These are phyloP conservation scores for Grigorovia humatica DNA, from an alignment of 805 yeast genomes.

Conservation along the genomic window DNA sequence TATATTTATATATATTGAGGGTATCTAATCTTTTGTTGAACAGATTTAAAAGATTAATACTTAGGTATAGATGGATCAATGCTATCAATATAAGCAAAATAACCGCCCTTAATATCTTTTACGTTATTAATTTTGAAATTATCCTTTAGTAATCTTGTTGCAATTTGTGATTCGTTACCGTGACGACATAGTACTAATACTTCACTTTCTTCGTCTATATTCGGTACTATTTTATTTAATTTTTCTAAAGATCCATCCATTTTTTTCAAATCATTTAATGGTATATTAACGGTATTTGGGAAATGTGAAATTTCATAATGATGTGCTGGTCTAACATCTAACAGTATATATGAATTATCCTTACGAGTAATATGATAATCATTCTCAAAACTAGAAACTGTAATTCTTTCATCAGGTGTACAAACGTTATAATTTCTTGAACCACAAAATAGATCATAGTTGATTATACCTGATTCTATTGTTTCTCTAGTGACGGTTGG, in stretches of 20 bases:
- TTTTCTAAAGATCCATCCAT: conserved; percentile 23
- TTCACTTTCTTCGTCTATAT: conserved; percentile 16
- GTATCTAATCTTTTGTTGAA: too few species aligned
- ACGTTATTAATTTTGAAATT: conserved; percentile 40
- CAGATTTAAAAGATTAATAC: conserved; percentile 33
- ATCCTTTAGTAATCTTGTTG: conserved; percentile 47
- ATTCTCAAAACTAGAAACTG: conserved; percentile 27
- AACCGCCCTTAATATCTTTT: conserved; percentile 70
- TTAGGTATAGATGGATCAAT: conserved; percentile 54
- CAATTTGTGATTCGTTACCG: conserved; percentile 86
- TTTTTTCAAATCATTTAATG: conserved; percentile 39
- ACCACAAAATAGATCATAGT: conserved; percentile 77
- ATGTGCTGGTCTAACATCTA: conserved; percentile 76
- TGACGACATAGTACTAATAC: conserved; percentile 67
- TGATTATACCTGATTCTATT: conserved; percentile 39
- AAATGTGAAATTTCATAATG: conserved; percentile 64
- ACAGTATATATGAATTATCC: conserved; percentile 21
- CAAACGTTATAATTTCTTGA: conserved; percentile 37
- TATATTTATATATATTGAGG: too few species aligned
- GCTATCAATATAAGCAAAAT: conserved; percentile 51
- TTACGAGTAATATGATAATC: conserved; percentile 18
- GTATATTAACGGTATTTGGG: conserved; percentile 50
- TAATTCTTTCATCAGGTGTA: conserved; percentile 36
- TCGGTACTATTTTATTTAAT: conserved; percentile 20
- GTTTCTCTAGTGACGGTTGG: conserved; percentile 40